Base-by-base conservation (phyloP, 106 monocot genomes). In the Dioscorea alata region DNA sequence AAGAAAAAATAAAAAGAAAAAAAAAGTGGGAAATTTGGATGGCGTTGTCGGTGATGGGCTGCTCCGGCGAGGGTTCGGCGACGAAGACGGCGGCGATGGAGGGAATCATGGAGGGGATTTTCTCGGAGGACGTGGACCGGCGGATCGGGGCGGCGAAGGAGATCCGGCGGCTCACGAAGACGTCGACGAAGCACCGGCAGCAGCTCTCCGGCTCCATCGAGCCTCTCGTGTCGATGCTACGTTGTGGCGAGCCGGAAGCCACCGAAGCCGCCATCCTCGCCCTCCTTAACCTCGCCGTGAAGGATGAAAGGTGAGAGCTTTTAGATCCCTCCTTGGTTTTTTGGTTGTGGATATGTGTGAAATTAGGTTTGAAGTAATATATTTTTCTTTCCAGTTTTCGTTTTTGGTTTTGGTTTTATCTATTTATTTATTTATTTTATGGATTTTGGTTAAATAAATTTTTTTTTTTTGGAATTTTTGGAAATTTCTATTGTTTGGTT, bases 221-320 rank as follows among this genome's bases (percentile, higher is more conserved):
- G 56, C 82, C 79, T 16, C 79, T 89, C 60, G 89, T 89, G 3
- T 62, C 67, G 67, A 89, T 89, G 82, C 88, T 92, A 2, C 49
- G 58, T 28, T 66, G 53, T 14, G 82, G 71, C 14, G 72, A 33
- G 19, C 17, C 7, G 19, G 82, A 71, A 19, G 51, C 66, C 54
- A 22, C 48, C 17, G 86, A 89, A 72, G 74, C 88, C 13, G 82
- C 92, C 16, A 71, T 93, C 74, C 81, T 89, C 19, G 93, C 93
- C 12, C 81, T 93, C 50, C 74, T 93, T 33, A 93, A 93, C 68
- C 93, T 93, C 65, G 93, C 93, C 50, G 89, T 93, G 60, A 87
- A 75, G 75, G 90, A 91, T 64, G 84, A 91, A 48, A 87, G 83
- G 90, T 90, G 33, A 42, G 42, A 42, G 42, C 42, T 42, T 2